Evolutionary conservation across 202 grass and related monocot genomes (phyloP).

Genomic region (Schoenoplectus triqueter): DNA sequence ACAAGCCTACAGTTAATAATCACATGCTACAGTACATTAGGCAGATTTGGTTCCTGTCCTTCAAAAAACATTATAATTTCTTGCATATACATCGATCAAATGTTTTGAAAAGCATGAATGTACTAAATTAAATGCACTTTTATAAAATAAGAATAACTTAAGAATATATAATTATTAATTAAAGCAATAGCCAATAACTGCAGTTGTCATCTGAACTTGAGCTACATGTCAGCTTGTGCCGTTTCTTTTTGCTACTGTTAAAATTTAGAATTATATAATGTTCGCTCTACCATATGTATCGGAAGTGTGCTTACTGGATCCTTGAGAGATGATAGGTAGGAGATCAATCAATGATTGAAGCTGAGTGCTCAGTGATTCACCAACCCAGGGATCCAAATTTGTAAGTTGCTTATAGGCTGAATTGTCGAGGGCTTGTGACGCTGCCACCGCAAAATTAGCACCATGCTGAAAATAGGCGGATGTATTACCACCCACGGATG

Average conservation of each 20-base stretch:
- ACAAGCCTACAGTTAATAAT: not conserved
- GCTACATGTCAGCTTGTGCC: not conserved
- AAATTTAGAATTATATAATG: no score
- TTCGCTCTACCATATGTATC: not conserved
- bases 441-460: conserved; percentile 35
- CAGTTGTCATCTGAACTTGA: not conserved
- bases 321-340: not conserved
- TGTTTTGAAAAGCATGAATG: no score
- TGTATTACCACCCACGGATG: conserved; percentile 20
- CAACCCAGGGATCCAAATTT: not conserved
- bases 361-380: conserved; percentile 29
- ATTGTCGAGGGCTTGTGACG: conserved; percentile 17
- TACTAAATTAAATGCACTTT: no score
- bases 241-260: no score
- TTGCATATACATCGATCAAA: no score
- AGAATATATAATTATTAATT: no score
- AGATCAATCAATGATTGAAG: conserved; percentile 18
- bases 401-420: not conserved
- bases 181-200: no score
- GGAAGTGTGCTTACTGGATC: not conserved
- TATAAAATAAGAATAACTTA: no score
- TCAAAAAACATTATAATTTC: no score
- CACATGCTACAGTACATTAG: not conserved
- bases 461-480: conserved; percentile 16
- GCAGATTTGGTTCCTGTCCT: no score